Evolutionary conservation across 2,329 filamentous ascomycete species (phyloP).

Genomic region (Magnaporthiopsis rhizophila): DNA sequence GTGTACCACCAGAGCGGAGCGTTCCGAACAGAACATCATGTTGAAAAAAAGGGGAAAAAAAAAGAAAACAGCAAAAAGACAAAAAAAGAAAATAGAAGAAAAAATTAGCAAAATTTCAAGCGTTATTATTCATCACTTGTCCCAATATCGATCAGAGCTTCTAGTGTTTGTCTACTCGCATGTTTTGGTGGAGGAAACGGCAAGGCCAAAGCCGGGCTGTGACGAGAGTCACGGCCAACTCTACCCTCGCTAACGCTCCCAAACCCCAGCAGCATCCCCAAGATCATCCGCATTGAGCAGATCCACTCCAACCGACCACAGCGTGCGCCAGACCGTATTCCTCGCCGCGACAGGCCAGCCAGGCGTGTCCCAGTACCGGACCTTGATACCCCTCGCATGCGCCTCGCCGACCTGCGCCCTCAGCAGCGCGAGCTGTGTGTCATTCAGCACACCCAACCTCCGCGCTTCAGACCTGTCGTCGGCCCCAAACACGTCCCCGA

Average conservation of each 20-base stretch:
- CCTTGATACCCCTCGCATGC: slow-evolving; percentile 46
- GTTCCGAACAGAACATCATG: not conserved
- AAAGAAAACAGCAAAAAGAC: too few relatives aligned
- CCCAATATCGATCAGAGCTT: too few relatives aligned
- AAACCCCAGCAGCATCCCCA: slow-evolving; percentile 34
- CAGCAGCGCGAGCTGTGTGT: slow-evolving; percentile 40
- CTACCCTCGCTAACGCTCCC: slow-evolving; percentile 9
- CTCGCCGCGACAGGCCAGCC: slow-evolving; percentile 48
- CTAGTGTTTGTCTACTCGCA: too few relatives aligned
- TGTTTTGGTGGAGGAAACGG: too few relatives aligned
- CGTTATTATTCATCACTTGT: not conserved
- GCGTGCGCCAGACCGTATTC: slow-evolving; percentile 49
- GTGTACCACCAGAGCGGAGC: not conserved
- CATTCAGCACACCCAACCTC: slow-evolving; percentile 27
- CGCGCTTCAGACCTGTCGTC: slow-evolving; percentile 15
- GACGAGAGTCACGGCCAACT: too few relatives aligned
- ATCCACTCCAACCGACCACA: slow-evolving; percentile 49
- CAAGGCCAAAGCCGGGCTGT: too few relatives aligned
- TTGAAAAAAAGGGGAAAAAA: not conserved
- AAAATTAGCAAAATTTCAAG: not conserved
- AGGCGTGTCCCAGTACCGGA: slow-evolving; percentile 57
- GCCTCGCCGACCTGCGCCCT: slow-evolving; percentile 43
- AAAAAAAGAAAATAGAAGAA: not conserved
- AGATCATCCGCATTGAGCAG: slow-evolving; percentile 58
- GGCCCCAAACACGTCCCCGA: slow-evolving; percentile 28